Evolutionary conservation across 1,284 basidiomycete species (phyloP).

Genomic region (Singerocomus inundabilis): DNA sequence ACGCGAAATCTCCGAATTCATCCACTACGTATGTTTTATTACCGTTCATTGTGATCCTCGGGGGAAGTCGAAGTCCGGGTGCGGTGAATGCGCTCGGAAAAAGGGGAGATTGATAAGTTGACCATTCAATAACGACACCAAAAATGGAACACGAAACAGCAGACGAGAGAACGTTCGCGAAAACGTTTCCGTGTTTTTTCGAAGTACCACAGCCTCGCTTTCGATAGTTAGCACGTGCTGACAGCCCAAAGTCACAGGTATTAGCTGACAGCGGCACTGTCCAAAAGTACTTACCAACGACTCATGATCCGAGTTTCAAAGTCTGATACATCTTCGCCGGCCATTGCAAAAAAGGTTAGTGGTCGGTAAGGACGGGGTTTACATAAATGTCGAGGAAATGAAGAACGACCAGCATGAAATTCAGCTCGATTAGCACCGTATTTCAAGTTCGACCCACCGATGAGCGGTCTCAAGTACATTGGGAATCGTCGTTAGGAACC

Average conservation of each 20-base stretch:
- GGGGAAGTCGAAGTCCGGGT: neutral
- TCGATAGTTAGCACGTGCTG: neutral
- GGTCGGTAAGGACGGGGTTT: neutral
- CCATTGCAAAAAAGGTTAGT: neutral
- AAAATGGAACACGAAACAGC: neutral
- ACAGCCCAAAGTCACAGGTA: no score
- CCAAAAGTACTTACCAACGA: constrained; percentile 61
- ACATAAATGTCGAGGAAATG: constrained; percentile 3
- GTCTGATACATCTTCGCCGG: constrained; percentile 32
- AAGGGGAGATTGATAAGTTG: neutral
- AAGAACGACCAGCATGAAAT: neutral
- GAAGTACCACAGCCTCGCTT: neutral
- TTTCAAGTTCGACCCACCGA: neutral
- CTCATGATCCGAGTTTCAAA: constrained; percentile 39
- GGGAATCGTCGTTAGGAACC: neutral
- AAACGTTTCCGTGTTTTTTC: neutral
- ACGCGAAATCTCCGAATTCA: neutral
- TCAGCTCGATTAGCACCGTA: constrained; percentile 2
- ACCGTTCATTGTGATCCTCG: neutral
- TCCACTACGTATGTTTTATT: neutral
- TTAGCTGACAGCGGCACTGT: constrained; percentile 39
- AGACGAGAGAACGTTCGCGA: neutral
- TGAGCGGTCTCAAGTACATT: neutral
- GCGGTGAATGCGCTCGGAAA: neutral
- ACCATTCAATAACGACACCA: neutral